Percentiles rank a stretch among this genome's conserved stretches.
phyloP scores from a whole-genome alignment of 2,329 filamentous ascomycete species.

The Tolypocladium album region DNA sequence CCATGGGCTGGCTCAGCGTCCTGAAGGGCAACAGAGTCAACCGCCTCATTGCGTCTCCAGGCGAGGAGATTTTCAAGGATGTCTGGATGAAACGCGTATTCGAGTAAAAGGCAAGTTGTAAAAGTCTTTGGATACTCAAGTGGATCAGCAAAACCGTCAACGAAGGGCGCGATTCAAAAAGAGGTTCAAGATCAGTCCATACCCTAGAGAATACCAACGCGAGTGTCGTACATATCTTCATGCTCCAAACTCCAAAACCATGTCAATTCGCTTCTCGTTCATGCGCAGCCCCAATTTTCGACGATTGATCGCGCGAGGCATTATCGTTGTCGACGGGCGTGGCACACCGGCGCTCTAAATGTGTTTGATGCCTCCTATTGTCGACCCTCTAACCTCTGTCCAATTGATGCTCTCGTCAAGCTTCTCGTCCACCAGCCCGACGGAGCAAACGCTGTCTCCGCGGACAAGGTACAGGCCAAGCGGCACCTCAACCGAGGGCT shows the following conservation, averaged over 20 bases:
- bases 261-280: conserved; percentile 1
- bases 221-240: not conserved
- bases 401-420: conserved; percentile 88
- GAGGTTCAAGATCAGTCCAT: conserved; percentile 4
- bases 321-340: not conserved
- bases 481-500: conserved; percentile 68
- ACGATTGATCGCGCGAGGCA: not conserved
- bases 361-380: conserved; percentile 80
- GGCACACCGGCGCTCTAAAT: conserved; percentile 23
- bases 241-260: conserved; percentile 7
- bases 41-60: conserved; percentile 61
- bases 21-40: conserved; percentile 70
- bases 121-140: not conserved
- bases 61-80: conserved; percentile 53
- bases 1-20: conserved; percentile 62
- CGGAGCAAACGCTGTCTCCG: conserved; percentile 87
- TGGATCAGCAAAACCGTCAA: conserved; percentile 8
- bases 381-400: conserved; percentile 75
- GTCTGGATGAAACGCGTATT: conserved; percentile 58
- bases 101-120: conserved; percentile 17
- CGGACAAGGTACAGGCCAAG: conserved; percentile 86
- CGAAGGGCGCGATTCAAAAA: not conserved
- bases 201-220: conserved; percentile 9
- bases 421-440: conserved; percentile 81
- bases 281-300: not conserved